A percentile compares a stretch with the other conserved stretches of the same genome.
phyloP scores from a whole-genome alignment of 2,329 filamentous ascomycete genomes.

The Alternaria ethzedia region DNA sequence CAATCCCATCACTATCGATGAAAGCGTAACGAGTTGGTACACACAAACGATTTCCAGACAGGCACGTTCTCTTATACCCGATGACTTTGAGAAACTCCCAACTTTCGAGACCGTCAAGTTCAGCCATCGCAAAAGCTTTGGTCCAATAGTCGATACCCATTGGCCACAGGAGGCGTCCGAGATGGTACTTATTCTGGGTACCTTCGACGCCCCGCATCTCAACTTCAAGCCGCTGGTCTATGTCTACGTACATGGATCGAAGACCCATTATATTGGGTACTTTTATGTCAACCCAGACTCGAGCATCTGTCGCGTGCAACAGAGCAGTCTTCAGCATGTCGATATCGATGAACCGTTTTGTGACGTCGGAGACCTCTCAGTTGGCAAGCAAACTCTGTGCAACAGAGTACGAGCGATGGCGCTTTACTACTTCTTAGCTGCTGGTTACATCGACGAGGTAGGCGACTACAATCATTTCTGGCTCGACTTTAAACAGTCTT shows the following conservation, averaged over 20 bases:
- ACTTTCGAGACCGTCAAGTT: background rate
- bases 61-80: background rate
- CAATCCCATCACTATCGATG: background rate
- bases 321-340: rapidly evolving
- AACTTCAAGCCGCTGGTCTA: background rate
- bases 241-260: background rate
- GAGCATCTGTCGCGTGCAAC: background rate
- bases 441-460: background rate
- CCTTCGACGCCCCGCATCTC: background rate
- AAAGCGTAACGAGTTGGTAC: background rate
- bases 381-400: background rate
- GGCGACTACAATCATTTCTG: background rate
- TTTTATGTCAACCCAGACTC: background rate
- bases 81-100: background rate
- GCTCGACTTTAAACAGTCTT: background rate
- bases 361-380: background rate
- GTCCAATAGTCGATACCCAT: background rate
- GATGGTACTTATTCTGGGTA: background rate
- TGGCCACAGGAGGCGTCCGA: background rate
- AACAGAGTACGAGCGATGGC: background rate
- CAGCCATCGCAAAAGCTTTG: background rate
- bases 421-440: background rate
- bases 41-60: background rate
- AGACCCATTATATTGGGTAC: background rate
- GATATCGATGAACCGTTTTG: background rate